These are phyloP conservation scores for Aspergillus flavus DNA, from an alignment of 2,329 filamentous ascomycete species.

Conservation along the genomic window DNA sequence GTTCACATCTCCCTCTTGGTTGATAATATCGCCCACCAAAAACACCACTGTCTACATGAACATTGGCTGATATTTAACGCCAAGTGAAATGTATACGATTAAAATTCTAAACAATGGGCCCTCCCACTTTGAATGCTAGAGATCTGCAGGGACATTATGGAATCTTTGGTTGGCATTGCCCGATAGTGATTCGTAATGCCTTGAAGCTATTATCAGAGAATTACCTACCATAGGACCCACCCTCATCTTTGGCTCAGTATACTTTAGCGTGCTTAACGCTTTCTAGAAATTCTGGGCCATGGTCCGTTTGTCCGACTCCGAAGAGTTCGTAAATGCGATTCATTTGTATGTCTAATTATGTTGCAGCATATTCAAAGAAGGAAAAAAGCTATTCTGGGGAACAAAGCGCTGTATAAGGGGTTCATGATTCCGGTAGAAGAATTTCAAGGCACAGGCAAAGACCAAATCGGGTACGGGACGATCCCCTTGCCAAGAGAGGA, in stretches of 20 bases:
- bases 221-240: neutral
- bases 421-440: too few relatives aligned
- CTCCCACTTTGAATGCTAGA: neutral
- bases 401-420: too few relatives aligned
- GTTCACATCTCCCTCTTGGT: neutral
- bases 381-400: too few relatives aligned
- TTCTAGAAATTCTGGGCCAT: neutral
- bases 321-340: neutral
- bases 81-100: neutral
- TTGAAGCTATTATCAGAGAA: neutral
- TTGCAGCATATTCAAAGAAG: too few relatives aligned
- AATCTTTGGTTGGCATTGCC: neutral
- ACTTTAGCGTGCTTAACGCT: neutral
- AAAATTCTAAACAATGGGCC: neutral
- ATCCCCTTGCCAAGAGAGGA: neutral
- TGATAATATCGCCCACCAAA: neutral
- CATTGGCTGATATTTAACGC: neutral
- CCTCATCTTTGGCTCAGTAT: neutral
- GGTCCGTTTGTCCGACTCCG: too few relatives aligned
- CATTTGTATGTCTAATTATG: too few relatives aligned
- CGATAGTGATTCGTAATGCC: neutral
- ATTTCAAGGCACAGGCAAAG: neutral
- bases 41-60: too few relatives aligned
- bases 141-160: neutral
- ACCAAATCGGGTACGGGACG: neutral